phyloP scores from a whole-genome alignment of 176 grass and related monocot genomes.

The sorghum (Sorghum bicolor) region DNA sequence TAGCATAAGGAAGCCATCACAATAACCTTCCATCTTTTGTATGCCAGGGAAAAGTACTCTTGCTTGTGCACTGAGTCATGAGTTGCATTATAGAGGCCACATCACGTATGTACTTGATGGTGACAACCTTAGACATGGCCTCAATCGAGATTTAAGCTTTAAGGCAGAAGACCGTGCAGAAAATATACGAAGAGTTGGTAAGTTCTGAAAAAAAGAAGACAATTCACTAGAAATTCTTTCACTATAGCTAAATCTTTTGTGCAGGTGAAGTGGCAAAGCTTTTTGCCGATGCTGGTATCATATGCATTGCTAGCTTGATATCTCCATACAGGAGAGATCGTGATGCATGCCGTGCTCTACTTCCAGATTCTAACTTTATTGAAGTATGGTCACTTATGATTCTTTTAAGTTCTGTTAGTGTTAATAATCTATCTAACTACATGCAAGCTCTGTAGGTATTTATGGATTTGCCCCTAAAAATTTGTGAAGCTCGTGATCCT shows the following conservation, averaged over 20 bases:
- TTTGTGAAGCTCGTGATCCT: constrained; percentile 94
- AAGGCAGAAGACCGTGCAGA: constrained; percentile 81
- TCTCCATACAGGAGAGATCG: constrained; percentile 84
- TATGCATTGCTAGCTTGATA: constrained; percentile 85
- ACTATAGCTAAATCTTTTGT: constrained; percentile 26
- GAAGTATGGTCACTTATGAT: constrained; percentile 55
- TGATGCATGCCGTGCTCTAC: constrained; percentile 73
- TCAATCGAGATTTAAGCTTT: constrained; percentile 79
- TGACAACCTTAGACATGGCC: constrained; percentile 86
- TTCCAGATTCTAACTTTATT: constrained; percentile 83
- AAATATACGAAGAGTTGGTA: constrained; percentile 88
- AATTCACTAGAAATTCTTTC: background rate
- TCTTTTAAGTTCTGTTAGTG: background rate
- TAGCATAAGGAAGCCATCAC: constrained; percentile 15
- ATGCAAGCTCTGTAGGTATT: constrained; percentile 62
- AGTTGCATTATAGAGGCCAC: constrained; percentile 70
- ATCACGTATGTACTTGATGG: constrained; percentile 76
- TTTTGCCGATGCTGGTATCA: constrained; percentile 79
- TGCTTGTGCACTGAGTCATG: constrained; percentile 75
- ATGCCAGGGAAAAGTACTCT: constrained; percentile 84
- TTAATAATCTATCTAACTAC: constrained; percentile 30
- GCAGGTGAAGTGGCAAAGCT: constrained; percentile 94
- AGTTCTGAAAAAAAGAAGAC: constrained; percentile 19
- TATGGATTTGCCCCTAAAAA: constrained; percentile 80
- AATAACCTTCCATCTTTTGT: constrained; percentile 33